Evolutionary conservation across 2,329 filamentous ascomycete species (phyloP).

Genomic region (Neopestalotiopsis rosae): DNA sequence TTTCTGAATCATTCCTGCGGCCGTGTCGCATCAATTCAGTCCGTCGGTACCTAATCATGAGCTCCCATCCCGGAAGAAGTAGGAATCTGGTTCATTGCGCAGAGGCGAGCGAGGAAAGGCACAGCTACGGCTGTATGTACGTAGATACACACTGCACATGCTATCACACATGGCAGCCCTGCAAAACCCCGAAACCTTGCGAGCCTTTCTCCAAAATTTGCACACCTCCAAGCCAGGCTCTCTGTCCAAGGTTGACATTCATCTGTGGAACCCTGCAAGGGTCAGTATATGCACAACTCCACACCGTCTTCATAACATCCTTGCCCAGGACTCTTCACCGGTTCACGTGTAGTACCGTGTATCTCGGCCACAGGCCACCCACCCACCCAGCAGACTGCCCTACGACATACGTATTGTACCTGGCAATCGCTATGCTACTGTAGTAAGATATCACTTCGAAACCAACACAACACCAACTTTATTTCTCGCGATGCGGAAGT

Average conservation of each 20-base stretch:
- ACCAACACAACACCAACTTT: neutral
- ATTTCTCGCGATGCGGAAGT: constrained; percentile 1
- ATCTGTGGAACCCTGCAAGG: constrained; percentile 4
- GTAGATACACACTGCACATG: neutral
- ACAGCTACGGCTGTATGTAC: neutral
- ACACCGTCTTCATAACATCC: constrained; percentile 18
- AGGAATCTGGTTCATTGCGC: neutral
- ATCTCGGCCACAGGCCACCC: neutral
- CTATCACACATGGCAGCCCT: constrained; percentile 17
- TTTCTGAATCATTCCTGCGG: constrained; percentile 1
- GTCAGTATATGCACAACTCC: constrained; percentile 8
- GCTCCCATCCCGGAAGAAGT: neutral
- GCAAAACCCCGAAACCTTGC: neutral
- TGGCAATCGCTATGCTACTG: neutral
- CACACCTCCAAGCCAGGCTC: neutral
- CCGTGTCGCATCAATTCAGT: constrained; percentile 1
- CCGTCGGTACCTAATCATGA: neutral
- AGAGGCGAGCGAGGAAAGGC: neutral
- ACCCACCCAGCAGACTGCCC: neutral
- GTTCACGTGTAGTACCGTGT: neutral
- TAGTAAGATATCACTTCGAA: neutral
- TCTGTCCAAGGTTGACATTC: constrained; percentile 8
- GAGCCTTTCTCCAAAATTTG: neutral
- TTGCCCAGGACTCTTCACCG: constrained; percentile 11
- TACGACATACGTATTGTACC: neutral